Evolutionary conservation across 371 early-diverging fungal genomes (phyloP).

Genomic region (Mucor sp.): DNA sequence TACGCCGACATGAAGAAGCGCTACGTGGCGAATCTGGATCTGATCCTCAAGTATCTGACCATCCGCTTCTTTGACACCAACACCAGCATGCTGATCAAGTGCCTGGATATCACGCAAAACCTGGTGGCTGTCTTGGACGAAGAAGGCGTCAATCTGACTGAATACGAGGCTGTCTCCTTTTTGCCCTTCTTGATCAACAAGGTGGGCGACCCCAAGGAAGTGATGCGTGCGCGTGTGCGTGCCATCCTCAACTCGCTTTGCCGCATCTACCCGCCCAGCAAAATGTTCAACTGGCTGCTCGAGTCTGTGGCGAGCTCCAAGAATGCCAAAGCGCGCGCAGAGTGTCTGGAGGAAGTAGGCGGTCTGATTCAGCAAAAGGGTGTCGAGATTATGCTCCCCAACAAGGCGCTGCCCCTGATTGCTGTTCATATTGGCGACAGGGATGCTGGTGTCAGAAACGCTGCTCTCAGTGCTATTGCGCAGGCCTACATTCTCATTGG

Average conservation of each 20-base stretch:
- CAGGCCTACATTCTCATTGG: constrained; percentile 76
- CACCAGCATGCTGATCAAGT: constrained; percentile 81
- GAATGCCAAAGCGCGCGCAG: constrained; percentile 81
- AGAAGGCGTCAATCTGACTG: constrained; percentile 60
- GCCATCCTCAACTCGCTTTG: constrained; percentile 64
- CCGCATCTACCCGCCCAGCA: constrained; percentile 80
- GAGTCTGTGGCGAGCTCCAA: constrained; percentile 73
- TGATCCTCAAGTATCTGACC: constrained; percentile 83
- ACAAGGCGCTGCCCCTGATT: constrained; percentile 72
- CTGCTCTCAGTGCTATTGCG: constrained; percentile 72
- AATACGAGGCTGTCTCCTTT: constrained; percentile 81
- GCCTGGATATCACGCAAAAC: constrained; percentile 78
- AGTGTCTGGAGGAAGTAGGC: constrained; percentile 83
- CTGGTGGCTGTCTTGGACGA: constrained; percentile 65
- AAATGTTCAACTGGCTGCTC: constrained; percentile 70
- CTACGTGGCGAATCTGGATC: constrained; percentile 69
- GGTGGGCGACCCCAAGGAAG: constrained; percentile 85
- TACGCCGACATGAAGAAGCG: constrained; percentile 53
- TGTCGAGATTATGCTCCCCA: constrained; percentile 66
- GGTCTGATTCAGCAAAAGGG: constrained; percentile 77
- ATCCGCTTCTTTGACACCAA: constrained; percentile 89
- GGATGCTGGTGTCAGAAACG: constrained; percentile 81
- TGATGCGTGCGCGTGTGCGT: constrained; percentile 70
- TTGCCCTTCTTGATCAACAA: constrained; percentile 79
- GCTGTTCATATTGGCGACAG: constrained; percentile 79